Evolutionary conservation across 1,139 yeast species (phyloP).

Genomic region (Suhomyces maxii): DNA sequence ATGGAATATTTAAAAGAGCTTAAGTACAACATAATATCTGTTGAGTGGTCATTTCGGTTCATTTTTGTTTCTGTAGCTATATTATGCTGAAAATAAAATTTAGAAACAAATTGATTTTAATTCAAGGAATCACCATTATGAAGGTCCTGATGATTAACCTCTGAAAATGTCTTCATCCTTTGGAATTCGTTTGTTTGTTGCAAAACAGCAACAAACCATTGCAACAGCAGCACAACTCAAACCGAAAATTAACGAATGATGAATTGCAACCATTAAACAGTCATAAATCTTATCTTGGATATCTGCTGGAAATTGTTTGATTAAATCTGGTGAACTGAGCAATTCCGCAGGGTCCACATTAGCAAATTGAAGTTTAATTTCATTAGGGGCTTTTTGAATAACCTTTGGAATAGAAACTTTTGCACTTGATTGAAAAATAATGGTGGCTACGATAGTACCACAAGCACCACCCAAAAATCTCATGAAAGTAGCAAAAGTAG

Average conservation of each 20-base stretch:
- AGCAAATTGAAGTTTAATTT: slow-evolving; percentile 6
- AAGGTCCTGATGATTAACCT: neutral
- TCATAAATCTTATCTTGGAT: slow-evolving; percentile 24
- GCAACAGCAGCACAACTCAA: slow-evolving; percentile 35
- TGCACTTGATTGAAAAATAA: slow-evolving; percentile 16
- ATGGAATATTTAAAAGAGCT: no score
- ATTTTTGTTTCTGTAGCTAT: no score
- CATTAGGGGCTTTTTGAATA: slow-evolving; percentile 7
- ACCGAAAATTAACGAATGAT: slow-evolving; percentile 40
- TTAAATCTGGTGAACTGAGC: slow-evolving; percentile 11
- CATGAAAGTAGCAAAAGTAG: slow-evolving; percentile 20
- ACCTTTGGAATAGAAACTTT: slow-evolving; percentile 4
- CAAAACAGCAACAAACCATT: slow-evolving; percentile 24
- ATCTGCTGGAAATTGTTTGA: slow-evolving; percentile 18
- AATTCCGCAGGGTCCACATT: slow-evolving; percentile 17
- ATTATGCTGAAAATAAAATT: no score
- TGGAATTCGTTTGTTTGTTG: slow-evolving; percentile 21
- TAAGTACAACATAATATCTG: no score
- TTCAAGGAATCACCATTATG: no score
- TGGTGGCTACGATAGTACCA: slow-evolving; percentile 19
- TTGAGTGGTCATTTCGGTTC: no score
- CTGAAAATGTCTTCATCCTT: slow-evolving; percentile 15
- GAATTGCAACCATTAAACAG: slow-evolving; percentile 37
- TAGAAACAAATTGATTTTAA: no score
- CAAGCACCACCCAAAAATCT: slow-evolving; percentile 21